A percentile compares a stretch with the other conserved stretches of the same genome.
Conservation (phyloP, 2,329 filamentous ascomycete species). For the Colletotrichum tropicicola region DNA sequence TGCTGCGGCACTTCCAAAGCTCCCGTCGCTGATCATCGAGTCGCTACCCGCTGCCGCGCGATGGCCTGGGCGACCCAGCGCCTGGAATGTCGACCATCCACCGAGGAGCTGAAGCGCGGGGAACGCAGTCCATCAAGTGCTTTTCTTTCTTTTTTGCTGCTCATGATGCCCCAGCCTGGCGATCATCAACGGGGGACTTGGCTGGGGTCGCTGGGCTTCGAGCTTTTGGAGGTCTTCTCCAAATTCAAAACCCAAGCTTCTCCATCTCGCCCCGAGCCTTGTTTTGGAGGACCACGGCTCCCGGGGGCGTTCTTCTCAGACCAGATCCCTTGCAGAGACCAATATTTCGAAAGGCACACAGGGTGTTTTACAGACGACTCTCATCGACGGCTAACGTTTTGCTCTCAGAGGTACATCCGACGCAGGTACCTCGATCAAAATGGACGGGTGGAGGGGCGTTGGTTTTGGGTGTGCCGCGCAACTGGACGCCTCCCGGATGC, state of each 20-base stretch:
- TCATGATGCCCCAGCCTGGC: background rate
- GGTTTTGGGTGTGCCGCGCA: slow-evolving; percentile 21
- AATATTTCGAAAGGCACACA: background rate
- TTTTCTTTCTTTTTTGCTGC: background rate
- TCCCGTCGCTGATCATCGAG: slow-evolving; percentile 19
- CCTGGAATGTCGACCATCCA: background rate
- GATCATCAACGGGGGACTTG: background rate
- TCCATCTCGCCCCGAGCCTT: background rate
- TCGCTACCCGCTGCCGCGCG: background rate
- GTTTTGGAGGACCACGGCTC: background rate
- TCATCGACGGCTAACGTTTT: slow-evolving; percentile 6
- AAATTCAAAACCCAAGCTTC: background rate
- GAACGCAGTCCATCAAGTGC: background rate
- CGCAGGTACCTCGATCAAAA: slow-evolving; percentile 9
- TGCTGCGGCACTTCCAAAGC: slow-evolving; percentile 20
- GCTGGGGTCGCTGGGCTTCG: background rate
- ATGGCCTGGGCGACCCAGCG: background rate
- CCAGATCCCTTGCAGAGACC: background rate
- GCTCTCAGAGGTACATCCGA: slow-evolving; percentile 1
- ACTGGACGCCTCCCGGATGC: slow-evolving; percentile 21
- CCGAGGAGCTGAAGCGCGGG: background rate
- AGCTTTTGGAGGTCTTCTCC: background rate
- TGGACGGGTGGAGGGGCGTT: slow-evolving; percentile 5
- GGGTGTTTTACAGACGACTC: background rate
- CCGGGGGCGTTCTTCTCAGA: background rate